Evolutionary conservation across 1,284 basidiomycete genomes (phyloP), one percentile per base, ranked within the genome.

Genomic region (Pseudozyma sp.): DNA sequence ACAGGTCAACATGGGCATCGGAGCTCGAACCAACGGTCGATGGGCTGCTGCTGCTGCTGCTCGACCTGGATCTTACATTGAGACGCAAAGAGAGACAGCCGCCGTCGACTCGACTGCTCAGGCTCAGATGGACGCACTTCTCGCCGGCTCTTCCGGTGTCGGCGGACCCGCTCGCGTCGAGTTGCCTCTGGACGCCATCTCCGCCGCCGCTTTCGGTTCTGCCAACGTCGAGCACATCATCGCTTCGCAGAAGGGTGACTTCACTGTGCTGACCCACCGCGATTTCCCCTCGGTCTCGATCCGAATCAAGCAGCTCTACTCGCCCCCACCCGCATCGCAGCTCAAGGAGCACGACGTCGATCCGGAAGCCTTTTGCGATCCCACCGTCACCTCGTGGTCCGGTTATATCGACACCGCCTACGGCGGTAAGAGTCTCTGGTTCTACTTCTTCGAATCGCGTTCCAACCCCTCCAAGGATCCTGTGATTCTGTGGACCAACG

Each of bases 361-460:
- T 45, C 68, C 70, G 10, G 71, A 80, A 11, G 79, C 77, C 31
- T 81, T 81, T 49, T 81, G 80, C 54, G 80, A 81, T 46, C 77
- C 79, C 14, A 80, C 75, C 42, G 80, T 81, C 51, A 70, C 79
- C 29, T 73, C 68, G 45, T 81, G 78, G 78, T 75, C 61, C 13
- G 80, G 80, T 34, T 81, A 87, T 75, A 90, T 91, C 54, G 90
- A 92, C 59, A 75, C 88, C 30, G 64, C 59, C 4, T 80, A 89
- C 47, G 87, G 89, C 68, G 90, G 90, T 7, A 88, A 90, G 66
- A 89, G 90, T 68, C 87, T 90, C 80, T 94, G 92, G 87, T 94
- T 94, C 86, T 92, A 92, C 85, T 93, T 93, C 86, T 93, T 94
- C 83, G 91, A 92, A 84, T 91, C 90, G 54, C 86, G 92, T 61